Conservation (phyloP, 2,329 filamentous ascomycete genomes). For the Phoma herbarum region DNA sequence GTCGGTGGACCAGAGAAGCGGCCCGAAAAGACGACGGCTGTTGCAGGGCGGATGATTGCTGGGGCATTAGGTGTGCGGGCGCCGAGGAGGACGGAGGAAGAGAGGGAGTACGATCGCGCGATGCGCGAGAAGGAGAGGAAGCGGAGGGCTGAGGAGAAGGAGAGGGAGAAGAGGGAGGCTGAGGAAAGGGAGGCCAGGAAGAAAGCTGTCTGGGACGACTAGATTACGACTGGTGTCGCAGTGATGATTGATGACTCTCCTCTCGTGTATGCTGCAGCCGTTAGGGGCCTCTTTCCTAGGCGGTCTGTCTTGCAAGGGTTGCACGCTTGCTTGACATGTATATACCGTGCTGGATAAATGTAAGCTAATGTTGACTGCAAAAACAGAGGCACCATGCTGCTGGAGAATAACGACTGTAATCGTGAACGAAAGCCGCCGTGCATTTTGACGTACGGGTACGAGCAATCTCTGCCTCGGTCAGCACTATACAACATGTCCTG, state of each 20-base stretch:
- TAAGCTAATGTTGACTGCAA: neutral
- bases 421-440: too few species aligned
- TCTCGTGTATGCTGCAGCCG: neutral
- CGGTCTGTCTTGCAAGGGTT: neutral
- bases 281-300: neutral
- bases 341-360: conserved; percentile 11
- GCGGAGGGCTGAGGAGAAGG: conserved; percentile 75
- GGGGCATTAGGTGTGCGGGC: conserved; percentile 83
- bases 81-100: conserved; percentile 85
- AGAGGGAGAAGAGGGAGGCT: conserved; percentile 68
- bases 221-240: neutral
- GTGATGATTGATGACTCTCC: conserved; percentile 5
- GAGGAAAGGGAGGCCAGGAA: conserved; percentile 77
- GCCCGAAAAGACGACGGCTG: conserved; percentile 93
- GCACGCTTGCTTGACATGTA: conserved; percentile 13
- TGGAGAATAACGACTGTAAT: neutral
- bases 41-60: conserved; percentile 88
- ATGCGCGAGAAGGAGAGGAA: conserved; percentile 85
- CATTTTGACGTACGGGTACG: too few species aligned
- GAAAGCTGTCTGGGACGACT: conserved; percentile 84
- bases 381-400: too few species aligned
- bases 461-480: too few species aligned
- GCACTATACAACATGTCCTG: too few species aligned
- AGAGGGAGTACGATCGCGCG: conserved; percentile 83
- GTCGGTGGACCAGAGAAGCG: conserved; percentile 51